These are phyloP conservation scores for Aspergillus affinis DNA, from an alignment of 495 filamentous ascomycete genomes.

Conservation along the genomic window DNA sequence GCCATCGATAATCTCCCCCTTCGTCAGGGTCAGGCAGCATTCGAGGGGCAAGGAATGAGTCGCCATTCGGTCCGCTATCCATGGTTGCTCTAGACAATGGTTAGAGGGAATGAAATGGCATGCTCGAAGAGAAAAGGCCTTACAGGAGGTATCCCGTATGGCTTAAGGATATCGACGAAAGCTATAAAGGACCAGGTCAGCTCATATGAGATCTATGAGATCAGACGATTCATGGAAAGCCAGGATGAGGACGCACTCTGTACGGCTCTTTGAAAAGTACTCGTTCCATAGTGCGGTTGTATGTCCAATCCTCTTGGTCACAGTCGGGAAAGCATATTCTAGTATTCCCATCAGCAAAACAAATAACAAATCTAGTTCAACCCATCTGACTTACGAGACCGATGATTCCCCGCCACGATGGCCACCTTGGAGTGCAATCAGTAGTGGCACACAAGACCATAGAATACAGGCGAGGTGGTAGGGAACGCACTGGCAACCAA, in stretches of 20 bases:
- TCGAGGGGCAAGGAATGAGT: constrained; percentile 35
- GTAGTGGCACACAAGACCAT: constrained; percentile 1
- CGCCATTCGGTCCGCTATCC: constrained; percentile 38
- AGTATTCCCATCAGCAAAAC: background rate
- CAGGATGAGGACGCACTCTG: constrained; percentile 25
- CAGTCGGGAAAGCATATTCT: constrained; percentile 41
- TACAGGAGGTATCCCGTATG: constrained; percentile 42
- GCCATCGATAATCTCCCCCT: constrained; percentile 34
- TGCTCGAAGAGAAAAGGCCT: constrained; percentile 11
- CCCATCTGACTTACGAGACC: constrained; percentile 35
- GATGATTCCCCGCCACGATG: constrained; percentile 33
- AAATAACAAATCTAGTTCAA: background rate
- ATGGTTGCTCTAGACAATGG: constrained; percentile 32
- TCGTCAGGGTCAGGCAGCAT: constrained; percentile 40
- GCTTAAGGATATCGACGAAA: constrained; percentile 42
- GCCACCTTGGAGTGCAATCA: constrained; percentile 27
- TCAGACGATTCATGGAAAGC: background rate
- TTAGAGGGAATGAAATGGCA: constrained; percentile 20
- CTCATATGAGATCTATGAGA: background rate
- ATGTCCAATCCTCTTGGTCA: constrained; percentile 35
- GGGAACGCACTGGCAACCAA: constrained; percentile 38
- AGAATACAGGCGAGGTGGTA: background rate
- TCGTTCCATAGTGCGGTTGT: constrained; percentile 39
- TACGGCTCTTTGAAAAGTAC: constrained; percentile 37
- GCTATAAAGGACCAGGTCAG: constrained; percentile 22